Percentiles rank a stretch among this genome's conserved stretches.
Evolutionary conservation across 225 moss, liverwort and hornwort species (phyloP).

Genomic region (Polytrichum formosum): DNA sequence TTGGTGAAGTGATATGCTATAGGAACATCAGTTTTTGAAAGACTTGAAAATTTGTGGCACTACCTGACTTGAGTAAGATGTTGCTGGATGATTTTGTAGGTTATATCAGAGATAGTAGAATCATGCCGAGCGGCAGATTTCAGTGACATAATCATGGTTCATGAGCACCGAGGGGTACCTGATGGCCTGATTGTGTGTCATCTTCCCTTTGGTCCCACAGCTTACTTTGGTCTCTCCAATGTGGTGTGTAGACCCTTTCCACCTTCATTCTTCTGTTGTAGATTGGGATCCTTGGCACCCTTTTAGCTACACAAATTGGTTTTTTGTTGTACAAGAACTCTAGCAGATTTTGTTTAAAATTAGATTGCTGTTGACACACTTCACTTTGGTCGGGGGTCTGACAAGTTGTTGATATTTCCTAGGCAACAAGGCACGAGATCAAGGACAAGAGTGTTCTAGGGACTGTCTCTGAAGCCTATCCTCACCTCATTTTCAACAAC

Average conservation of each 20-base stretch:
- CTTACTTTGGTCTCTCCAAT: conserved; percentile 94
- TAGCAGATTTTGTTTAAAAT: too few species aligned
- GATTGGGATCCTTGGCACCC: too few species aligned
- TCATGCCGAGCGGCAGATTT: conserved; percentile 88
- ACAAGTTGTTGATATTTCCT: conserved; percentile 1
- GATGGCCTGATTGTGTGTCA: conserved; percentile 95
- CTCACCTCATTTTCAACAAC: conserved; percentile 89
- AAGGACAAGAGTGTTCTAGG: conserved; percentile 83
- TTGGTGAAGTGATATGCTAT: too few species aligned
- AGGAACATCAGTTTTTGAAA: background rate
- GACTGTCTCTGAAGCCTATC: conserved; percentile 96
- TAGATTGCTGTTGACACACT: too few species aligned
- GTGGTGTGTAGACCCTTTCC: conserved; percentile 55
- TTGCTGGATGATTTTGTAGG: conserved; percentile 33
- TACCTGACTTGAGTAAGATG: background rate
- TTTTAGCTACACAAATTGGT: too few species aligned
- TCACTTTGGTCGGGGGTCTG: too few species aligned
- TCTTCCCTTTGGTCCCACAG: conserved; percentile 92
- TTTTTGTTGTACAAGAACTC: too few species aligned
- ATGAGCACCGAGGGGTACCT: conserved; percentile 95
- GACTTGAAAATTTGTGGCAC: too few species aligned
- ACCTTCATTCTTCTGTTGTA: background rate
- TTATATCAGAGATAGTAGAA: conserved; percentile 84
- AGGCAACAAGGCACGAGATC: conserved; percentile 94
- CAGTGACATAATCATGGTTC: conserved; percentile 90